phyloP scores from a whole-genome alignment of 768 basidiomycete species.

The Porphyrellus cyaneotinctus region DNA sequence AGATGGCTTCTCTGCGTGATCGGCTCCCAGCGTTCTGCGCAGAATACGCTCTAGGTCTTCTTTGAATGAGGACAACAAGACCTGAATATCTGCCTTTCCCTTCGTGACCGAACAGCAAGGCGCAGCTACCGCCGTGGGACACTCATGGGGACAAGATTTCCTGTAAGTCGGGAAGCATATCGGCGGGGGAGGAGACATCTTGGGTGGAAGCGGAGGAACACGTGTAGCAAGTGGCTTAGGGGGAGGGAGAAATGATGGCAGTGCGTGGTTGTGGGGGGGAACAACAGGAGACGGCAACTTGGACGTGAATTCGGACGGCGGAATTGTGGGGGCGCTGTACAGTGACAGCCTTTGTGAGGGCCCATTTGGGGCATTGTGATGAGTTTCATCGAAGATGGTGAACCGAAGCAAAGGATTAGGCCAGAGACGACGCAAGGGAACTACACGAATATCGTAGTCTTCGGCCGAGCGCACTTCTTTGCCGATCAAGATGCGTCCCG shows the following conservation, averaged over 20 bases:
- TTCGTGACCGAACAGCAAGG: slow-evolving; percentile 44
- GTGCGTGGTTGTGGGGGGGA: neutral
- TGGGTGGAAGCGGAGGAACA: slow-evolving; percentile 9
- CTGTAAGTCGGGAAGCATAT: neutral
- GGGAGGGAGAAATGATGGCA: slow-evolving; percentile 21
- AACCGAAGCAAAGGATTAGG: slow-evolving; percentile 60
- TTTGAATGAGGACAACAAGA: slow-evolving; percentile 49
- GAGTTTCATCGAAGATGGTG: slow-evolving; percentile 50
- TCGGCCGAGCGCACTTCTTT: slow-evolving; percentile 54
- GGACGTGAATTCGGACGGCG: neutral
- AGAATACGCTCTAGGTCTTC: slow-evolving; percentile 48
- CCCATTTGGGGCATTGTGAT: slow-evolving; percentile 33
- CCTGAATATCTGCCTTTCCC: slow-evolving; percentile 47
- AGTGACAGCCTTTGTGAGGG: slow-evolving; percentile 5
- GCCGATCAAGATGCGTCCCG: slow-evolving; percentile 57
- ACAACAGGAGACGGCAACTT: neutral
- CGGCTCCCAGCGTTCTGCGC: slow-evolving; percentile 32
- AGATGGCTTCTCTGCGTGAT: neutral
- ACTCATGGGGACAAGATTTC: neutral
- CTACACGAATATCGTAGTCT: slow-evolving; percentile 52
- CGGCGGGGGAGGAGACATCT: slow-evolving; percentile 1
- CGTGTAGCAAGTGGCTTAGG: slow-evolving; percentile 12
- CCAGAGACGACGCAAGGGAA: slow-evolving; percentile 52
- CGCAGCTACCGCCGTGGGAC: neutral
- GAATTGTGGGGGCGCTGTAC: neutral